Evolutionary conservation across 192 early-diverging fungal genomes (phyloP).

Genomic region (Linnemannia exigua): DNA sequence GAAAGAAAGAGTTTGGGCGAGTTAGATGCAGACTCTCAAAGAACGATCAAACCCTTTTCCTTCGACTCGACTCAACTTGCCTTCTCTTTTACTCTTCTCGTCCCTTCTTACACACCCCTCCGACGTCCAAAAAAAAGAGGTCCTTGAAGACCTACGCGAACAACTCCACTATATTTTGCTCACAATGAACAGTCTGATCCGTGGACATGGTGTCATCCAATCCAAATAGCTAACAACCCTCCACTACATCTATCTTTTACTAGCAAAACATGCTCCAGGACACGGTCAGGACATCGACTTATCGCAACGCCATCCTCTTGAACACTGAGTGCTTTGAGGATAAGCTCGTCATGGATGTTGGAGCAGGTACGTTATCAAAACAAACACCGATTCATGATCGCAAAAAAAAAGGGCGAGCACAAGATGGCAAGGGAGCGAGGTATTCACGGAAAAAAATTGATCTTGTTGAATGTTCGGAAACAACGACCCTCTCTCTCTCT

Average conservation of each 20-base stretch:
- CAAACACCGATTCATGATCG: neutral
- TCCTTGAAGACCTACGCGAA: neutral
- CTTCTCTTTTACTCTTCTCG: neutral
- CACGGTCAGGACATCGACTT: slow-evolving; percentile 93
- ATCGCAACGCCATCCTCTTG: slow-evolving; percentile 90
- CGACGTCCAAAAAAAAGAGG: neutral
- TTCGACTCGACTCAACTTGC: neutral
- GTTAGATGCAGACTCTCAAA: neutral
- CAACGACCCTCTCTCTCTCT: too few relatives aligned
- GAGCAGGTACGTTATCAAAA: slow-evolving; percentile 70
- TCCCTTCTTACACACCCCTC: neutral
- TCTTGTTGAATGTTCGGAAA: too few relatives aligned
- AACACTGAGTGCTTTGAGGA: slow-evolving; percentile 85
- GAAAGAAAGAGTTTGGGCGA: neutral
- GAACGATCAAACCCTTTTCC: neutral
- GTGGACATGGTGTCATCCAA: neutral
- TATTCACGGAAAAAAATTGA: too few relatives aligned
- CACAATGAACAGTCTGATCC: neutral
- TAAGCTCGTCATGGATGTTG: slow-evolving; percentile 93
- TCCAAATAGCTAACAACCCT: neutral
- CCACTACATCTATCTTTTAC: neutral
- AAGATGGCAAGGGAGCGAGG: too few relatives aligned
- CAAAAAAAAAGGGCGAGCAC: neutral
- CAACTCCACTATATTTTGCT: neutral
- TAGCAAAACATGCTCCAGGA: slow-evolving; percentile 99